These are phyloP conservation scores for Apiospora aurea DNA, from an alignment of 2,329 filamentous ascomycete genomes.

Conservation along the genomic window DNA sequence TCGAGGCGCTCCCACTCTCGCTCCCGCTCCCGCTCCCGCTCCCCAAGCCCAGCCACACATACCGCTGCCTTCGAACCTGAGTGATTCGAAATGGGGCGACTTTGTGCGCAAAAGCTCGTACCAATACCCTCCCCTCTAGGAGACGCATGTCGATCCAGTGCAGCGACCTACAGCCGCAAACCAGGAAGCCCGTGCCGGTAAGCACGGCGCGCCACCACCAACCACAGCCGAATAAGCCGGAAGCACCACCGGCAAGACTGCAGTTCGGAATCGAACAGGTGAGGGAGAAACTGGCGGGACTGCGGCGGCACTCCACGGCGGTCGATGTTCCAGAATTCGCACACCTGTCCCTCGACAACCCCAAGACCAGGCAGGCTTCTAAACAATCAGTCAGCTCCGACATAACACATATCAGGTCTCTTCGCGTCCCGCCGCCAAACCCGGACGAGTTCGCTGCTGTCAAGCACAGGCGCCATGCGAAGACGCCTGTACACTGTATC, in stretches of 20 bases:
- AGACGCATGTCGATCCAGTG: conserved; percentile 25
- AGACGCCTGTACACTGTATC: conserved; percentile 58
- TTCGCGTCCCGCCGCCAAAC: background rate
- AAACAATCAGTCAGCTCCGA: background rate
- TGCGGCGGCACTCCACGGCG: conserved; percentile 26
- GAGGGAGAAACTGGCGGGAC: conserved; percentile 30
- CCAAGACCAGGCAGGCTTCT: conserved; percentile 27
- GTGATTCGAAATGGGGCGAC: conserved; percentile 40
- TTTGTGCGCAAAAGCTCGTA: conserved; percentile 40
- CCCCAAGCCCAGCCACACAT: conserved; percentile 22
- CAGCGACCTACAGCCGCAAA: background rate
- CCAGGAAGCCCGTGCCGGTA: conserved; percentile 1
- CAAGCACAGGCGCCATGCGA: conserved; percentile 53
- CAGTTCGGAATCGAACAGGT: conserved; percentile 20
- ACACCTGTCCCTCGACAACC: conserved; percentile 44
- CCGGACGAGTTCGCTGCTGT: background rate
- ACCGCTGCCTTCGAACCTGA: conserved; percentile 31
- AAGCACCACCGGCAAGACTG: background rate
- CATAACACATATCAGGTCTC: background rate
- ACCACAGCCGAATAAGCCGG: background rate
- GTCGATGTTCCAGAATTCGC: conserved; percentile 38
- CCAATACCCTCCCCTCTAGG: conserved; percentile 31
- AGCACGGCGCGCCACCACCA: background rate
- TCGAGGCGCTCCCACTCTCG: background rate
- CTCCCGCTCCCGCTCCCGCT: background rate